Evolutionary conservation across 805 yeast genomes (phyloP), one percentile per base, ranked within the genome.

Genomic region (Kuraishia capsulata): DNA sequence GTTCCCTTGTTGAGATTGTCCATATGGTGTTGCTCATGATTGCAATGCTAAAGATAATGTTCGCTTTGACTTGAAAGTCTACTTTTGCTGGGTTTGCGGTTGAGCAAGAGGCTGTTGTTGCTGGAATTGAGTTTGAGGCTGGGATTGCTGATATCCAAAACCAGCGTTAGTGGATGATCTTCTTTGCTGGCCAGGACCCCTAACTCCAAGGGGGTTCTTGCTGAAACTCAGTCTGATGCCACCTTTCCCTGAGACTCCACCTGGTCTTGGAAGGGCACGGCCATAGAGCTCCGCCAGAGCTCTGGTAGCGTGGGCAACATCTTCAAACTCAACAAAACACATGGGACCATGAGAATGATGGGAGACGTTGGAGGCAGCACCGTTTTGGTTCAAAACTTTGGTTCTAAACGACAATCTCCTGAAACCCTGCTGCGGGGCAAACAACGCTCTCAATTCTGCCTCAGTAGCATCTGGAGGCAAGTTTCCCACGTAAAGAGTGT

Each of bases 261-360:
- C 78, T 3, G 86, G 74, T 53, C 96, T 73, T 23, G 95, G 94
- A 51, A 92, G 70, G 9, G 92, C 87, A 45, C 92, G 71, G 13
- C 98, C 98, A 55, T 92, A 92, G 36, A 92, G 66, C 61, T 89
- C 96, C 24, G 95, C 95, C 42, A 92, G 67, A 0, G 97, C 97
- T 51, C 86, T 72, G 2, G 97, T 87, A 1, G 98, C 98, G 60
- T 76, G 82, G 3, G 83, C 80, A 38, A 92, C 95, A 57, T 90
- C 97, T 50, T 92, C 98, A 64, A 92, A 92, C 65, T 92, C 98
- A 39, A 92, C 98, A 69, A 92, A 92, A 61, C 98, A 92, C 97
- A 92, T 92, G 39, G 98, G 98, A 4, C 98, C 97, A 62, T 83
- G 94, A 21, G 36, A 36, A n/a, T n/a, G n/a, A n/a, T n/a, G n/a